These are phyloP conservation scores for Auriscalpium microsporum DNA, from an alignment of 768 basidiomycete genomes.

Conservation along the genomic window DNA sequence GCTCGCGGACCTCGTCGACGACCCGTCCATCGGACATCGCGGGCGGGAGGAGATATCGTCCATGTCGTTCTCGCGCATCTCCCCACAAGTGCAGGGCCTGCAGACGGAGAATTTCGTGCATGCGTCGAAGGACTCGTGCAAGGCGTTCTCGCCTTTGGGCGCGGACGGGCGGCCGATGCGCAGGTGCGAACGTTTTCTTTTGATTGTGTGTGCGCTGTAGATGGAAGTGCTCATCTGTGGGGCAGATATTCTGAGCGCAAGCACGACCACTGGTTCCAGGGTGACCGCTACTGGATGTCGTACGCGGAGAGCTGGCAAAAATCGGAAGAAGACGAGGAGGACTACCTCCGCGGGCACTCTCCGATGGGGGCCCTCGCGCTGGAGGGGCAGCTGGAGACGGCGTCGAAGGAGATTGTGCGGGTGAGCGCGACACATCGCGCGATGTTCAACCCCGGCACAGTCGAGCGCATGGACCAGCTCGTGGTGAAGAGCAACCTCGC, in stretches of 20 bases:
- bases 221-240: background rate
- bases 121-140: slow-evolving; percentile 5
- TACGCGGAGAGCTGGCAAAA: background rate
- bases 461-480: background rate
- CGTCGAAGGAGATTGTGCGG: background rate
- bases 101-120: background rate
- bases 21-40: slow-evolving; percentile 2
- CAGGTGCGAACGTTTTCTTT: no score
- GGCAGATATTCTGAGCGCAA: slow-evolving; percentile 12
- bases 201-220: no score
- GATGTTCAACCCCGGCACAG: background rate
- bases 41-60: slow-evolving; percentile 4
- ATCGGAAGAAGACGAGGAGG: background rate
- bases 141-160: slow-evolving; percentile 12
- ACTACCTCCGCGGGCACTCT: background rate
- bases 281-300: slow-evolving; percentile 12
- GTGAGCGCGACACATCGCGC: background rate
- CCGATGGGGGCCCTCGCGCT: background rate
- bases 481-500: slow-evolving; percentile 1
- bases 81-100: background rate
- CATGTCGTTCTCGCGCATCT: slow-evolving; percentile 15
- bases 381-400: background rate
- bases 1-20: slow-evolving; percentile 4
- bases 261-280: slow-evolving; percentile 14
- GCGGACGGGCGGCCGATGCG: slow-evolving; percentile 11